Base-by-base conservation (phyloP, 495 filamentous ascomycete genomes). In the Oleoguttula mirabilis region DNA sequence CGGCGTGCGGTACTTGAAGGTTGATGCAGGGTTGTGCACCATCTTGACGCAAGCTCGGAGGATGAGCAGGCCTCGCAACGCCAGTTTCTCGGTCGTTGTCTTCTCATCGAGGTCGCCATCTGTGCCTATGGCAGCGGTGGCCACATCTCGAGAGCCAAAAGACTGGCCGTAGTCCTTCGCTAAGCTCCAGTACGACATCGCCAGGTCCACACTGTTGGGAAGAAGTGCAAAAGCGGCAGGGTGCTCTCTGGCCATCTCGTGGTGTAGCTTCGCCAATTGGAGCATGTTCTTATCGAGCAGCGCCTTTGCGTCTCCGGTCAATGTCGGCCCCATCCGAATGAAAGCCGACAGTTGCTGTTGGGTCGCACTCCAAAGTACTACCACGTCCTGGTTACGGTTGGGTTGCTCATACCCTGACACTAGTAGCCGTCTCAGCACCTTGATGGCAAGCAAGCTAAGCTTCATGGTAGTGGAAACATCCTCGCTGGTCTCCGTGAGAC, bases 251-350 rank as follows among this genome's bases (percentile, higher is more conserved):
- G 79, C 74, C 80, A 95, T 88, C 30, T 86, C 76, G 17, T 90
- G 66, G 59, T 95, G 88, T 7, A 96, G 67, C 62, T 98, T 96
- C 10, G 88, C 77, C 34, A 94, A 76, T 56, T 94, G 88, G 36
- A 92, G 55, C 6, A 92, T 64, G 47, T 95, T 88, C 52, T 87
- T 87, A 48, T 83, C 81, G n/a, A 92, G 62, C 21, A 78, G 48
- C 3, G 7, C 12, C 15, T 17, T n/a, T 41, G 22, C 10, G 32
- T 35, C 32, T 15, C 8, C 10, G 8, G 12, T 7, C 16, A 21
- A 8, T 6, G 7, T 14, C 6, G 8, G 7, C 7, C 37, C 15
- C 1, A n/a, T 68, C 61, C 43, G 65, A 57, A 43, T 68, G 42
- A 88, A 79, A 30, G 79, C 70, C 36, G 71, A 75, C 39, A 92